Evolutionary conservation across 108 stramenopile species (phyloP).

Genomic region (Cyclotella baltica): DNA sequence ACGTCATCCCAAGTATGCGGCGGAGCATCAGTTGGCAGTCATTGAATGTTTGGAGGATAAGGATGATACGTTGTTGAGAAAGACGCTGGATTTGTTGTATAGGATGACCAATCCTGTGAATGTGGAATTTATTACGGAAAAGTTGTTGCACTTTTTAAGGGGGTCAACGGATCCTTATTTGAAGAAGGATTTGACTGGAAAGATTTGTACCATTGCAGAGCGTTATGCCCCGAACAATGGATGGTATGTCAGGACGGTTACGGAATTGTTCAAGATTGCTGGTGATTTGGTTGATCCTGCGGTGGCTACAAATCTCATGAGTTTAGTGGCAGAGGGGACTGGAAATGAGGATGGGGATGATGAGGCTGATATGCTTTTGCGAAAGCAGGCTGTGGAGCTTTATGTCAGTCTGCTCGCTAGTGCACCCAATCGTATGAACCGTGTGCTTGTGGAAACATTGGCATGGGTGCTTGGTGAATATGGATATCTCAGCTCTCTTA

Average conservation of each 20-base stretch:
- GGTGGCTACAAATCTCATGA: conserved; percentile 96
- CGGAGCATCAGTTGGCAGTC: conserved; percentile 98
- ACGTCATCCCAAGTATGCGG: conserved; percentile 96
- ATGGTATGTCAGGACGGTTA: conserved; percentile 79
- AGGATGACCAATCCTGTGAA: conserved; percentile 99
- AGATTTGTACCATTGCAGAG: conserved; percentile 94
- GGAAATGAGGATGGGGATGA: conserved; percentile 94
- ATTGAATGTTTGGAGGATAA: conserved; percentile 99
- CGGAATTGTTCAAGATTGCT: conserved; percentile 89
- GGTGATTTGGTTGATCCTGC: conserved; percentile 93
- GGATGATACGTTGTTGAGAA: conserved; percentile 98
- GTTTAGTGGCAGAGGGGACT: conserved; percentile 95
- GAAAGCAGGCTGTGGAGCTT: conserved; percentile 93
- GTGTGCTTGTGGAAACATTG: conserved; percentile 91
- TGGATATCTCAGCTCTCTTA: conserved; percentile 82
- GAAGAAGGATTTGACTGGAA: conserved; percentile 89
- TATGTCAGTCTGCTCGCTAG: conserved; percentile 82
- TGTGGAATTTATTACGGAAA: conserved; percentile 96
- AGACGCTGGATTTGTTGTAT: conserved; percentile 96
- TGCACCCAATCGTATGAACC: conserved; percentile 76
- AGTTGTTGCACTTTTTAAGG: conserved; percentile 88
- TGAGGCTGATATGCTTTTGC: conserved; percentile 84
- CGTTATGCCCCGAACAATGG: conserved; percentile 96
- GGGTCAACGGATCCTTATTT: conserved; percentile 92
- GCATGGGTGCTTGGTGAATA: conserved; percentile 99